These are phyloP conservation scores for Heritiera fomes DNA, from an alignment of 345 rosid genomes.

Conservation along the genomic window DNA sequence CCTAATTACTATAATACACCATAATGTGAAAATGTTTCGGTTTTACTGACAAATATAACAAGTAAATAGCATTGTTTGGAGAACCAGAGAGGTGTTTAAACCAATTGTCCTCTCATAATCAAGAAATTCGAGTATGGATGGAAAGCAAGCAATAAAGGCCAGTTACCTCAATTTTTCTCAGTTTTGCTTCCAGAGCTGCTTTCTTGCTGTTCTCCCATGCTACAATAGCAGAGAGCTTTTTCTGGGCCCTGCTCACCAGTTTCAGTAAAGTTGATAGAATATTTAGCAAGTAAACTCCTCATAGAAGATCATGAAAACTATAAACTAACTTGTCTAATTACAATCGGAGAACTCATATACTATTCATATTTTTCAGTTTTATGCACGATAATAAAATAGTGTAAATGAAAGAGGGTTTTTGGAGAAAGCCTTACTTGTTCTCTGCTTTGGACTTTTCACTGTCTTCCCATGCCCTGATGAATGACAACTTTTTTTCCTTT, in stretches of 20 bases:
- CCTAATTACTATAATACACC: background rate
- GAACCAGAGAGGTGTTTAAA: background rate
- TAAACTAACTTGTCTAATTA: too few relatives aligned
- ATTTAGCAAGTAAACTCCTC: constrained; percentile 8
- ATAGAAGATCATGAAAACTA: background rate
- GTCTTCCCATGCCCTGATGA: constrained; percentile 91
- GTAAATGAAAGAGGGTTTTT: background rate
- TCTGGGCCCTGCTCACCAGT: constrained; percentile 68
- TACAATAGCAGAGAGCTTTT: constrained; percentile 57
- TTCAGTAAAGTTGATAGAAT: background rate
- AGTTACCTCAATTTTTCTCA: constrained; percentile 72
- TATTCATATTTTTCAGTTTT: background rate
- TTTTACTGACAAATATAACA: background rate
- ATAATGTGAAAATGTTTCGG: background rate
- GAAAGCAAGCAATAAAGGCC: background rate
- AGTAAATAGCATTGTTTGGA: background rate
- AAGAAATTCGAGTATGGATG: background rate
- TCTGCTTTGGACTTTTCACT: constrained; percentile 78
- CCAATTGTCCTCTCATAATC: background rate
- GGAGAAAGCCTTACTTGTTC: constrained; percentile 60
- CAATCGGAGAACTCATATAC: background rate
- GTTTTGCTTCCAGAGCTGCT: constrained; percentile 72
- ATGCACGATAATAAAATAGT: background rate
- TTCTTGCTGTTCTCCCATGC: constrained; percentile 93
- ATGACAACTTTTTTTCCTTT: constrained; percentile 61